phyloP scores from a whole-genome alignment of 169 alveolate genomes.

The Plasmodium vivax region DNA sequence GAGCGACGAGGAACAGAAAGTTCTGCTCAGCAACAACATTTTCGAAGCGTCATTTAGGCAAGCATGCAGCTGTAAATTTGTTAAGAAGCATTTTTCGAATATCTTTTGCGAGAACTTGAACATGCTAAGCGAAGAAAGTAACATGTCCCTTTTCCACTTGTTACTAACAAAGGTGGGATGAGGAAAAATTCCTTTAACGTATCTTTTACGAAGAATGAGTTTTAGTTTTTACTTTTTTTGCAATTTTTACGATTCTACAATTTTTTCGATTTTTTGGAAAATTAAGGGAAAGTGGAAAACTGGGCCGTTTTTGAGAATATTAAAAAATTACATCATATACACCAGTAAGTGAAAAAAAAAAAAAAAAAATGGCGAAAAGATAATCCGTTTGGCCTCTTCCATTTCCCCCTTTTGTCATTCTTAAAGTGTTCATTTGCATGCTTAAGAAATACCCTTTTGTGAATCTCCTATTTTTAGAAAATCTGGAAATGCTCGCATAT shows the following conservation, averaged over 20 bases:
- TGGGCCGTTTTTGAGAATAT: slow-evolving; percentile 16
- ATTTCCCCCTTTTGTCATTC: neutral
- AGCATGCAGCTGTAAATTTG: slow-evolving; percentile 24
- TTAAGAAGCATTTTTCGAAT: slow-evolving; percentile 22
- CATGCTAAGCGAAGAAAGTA: slow-evolving; percentile 5
- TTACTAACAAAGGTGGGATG: slow-evolving; percentile 17
- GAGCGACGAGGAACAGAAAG: slow-evolving; percentile 60
- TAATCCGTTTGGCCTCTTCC: neutral
- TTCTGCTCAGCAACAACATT: neutral
- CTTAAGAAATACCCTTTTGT: neutral
- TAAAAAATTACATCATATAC: slow-evolving; percentile 29
- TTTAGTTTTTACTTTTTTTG: neutral
- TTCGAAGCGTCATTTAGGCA: slow-evolving; percentile 25
- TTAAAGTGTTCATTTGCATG: neutral
- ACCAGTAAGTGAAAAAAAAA: neutral
- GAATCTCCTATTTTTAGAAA: slow-evolving; percentile 4
- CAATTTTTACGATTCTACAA: neutral
- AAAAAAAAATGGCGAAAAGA: neutral
- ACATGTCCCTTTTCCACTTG: slow-evolving; percentile 4
- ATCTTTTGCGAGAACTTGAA: slow-evolving; percentile 30
- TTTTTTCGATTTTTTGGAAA: neutral
- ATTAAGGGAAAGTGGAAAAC: slow-evolving; percentile 40
- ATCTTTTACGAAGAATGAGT: neutral
- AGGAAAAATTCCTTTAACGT: neutral
- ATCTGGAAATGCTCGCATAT: neutral